A percentile compares a stretch with the other conserved stretches of the same genome.
phyloP scores from a whole-genome alignment of 768 basidiomycete species.

The Phanerochaete carnosa region DNA sequence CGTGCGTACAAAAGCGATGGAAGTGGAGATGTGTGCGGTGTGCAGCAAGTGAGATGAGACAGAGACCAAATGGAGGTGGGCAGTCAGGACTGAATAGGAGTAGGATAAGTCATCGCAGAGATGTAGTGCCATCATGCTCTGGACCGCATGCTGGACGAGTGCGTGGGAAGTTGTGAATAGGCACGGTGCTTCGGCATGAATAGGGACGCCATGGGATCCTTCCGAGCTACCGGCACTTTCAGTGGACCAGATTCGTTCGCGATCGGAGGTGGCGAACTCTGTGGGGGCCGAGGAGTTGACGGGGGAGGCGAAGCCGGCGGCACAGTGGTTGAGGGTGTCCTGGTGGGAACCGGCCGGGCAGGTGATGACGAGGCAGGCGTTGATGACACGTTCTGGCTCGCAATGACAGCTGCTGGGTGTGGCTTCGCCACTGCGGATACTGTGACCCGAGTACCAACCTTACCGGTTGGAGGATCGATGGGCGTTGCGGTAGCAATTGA shows the following conservation, averaged over 20 bases:
- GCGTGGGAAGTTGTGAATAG: conserved; percentile 32
- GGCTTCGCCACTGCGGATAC: conserved; percentile 43
- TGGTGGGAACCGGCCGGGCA: conserved; percentile 1
- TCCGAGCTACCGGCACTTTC: conserved; percentile 43
- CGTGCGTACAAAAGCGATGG: neutral
- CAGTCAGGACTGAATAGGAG: neutral
- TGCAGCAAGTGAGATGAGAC: neutral
- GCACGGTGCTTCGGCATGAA: conserved; percentile 79
- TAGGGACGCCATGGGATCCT: conserved; percentile 55
- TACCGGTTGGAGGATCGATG: conserved; percentile 14
- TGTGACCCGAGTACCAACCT: conserved; percentile 39
- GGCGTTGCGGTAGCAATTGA: conserved; percentile 31
- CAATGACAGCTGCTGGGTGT: conserved; percentile 4
- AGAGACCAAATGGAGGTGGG: neutral
- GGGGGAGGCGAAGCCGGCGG: conserved; percentile 4
- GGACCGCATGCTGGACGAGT: conserved; percentile 9
- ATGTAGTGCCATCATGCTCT: conserved; percentile 8
- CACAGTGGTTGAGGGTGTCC: neutral
- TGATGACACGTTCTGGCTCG: conserved; percentile 4
- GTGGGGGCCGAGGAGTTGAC: conserved; percentile 1
- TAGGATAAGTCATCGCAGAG: neutral
- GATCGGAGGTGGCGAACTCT: conserved; percentile 13
- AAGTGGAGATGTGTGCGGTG: neutral
- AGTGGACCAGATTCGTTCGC: conserved; percentile 7
- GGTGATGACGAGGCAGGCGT: neutral